Evolutionary conservation across 345 rosid genomes (phyloP), one percentile per base, ranked within the genome.

Genomic region (Citrus sp.): DNA sequence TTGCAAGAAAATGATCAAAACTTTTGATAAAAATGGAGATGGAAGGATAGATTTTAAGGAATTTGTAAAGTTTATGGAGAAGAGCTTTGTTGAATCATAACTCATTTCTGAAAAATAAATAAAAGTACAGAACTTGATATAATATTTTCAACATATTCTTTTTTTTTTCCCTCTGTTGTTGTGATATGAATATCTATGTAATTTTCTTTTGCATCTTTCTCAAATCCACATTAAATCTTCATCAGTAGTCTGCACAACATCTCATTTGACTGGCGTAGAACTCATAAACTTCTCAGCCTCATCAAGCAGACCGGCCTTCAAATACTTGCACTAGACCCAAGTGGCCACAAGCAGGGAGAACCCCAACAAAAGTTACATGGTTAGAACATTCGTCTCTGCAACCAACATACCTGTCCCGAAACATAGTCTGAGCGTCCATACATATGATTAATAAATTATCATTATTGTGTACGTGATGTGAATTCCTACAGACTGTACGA

Each of bases 311-410:
- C 98, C 92, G 8, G 94, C 91, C 82, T 89, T 80, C 68, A 93
- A 80, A 82, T 83, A 89, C 86, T 67, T 79, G 74, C 79, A 90
- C 88, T 19, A 86, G 79, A 77, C 91, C 97, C 34, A 85, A 74
- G 80, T 93, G 93, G 80, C 87, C 81, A 80, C 98, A 93, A 77
- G 97, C 92, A 64, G 90, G 90, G 61, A 94, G 90, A 82, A 90
- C 83, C 56, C 94, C 93, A 16, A 90, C 85, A 78, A 94, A 94
- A 49, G 97, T 92, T 74, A 92, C 86, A 25, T 84, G 80, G 79
- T 89, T 92, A 22, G 98, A 97, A 74, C 16, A 27, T 82, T 88
- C 87, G 4, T 3, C 77, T 83, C 87, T 60, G 83, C 67, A 25
- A 79, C 76, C 80, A 90, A 46, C 51, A 46, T 46, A 58, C 92